Percentiles rank a stretch among this genome's conserved stretches.
These are phyloP conservation scores for Epichloe sp. DNA, from an alignment of 2,329 filamentous ascomycete species.

Conservation along the genomic window DNA sequence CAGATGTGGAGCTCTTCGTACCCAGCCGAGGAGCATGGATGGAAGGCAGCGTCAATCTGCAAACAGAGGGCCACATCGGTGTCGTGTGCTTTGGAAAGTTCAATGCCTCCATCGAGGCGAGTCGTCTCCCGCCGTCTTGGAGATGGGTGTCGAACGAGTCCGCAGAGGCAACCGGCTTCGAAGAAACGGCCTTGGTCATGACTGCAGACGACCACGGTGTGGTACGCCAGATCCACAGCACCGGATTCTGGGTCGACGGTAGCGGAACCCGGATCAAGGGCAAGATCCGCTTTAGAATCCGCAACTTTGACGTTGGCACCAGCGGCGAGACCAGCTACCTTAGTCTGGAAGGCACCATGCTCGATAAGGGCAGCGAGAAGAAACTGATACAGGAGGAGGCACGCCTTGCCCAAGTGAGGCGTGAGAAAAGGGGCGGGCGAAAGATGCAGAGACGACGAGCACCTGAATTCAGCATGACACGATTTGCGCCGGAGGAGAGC, in stretches of 20 bases:
- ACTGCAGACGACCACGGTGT: slow-evolving; percentile 39
- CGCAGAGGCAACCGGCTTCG: slow-evolving; percentile 25
- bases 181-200: slow-evolving; percentile 27
- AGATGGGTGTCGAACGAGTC: slow-evolving; percentile 54
- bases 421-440: slow-evolving; percentile 21
- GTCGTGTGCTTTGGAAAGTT: slow-evolving; percentile 85
- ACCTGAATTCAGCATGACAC: slow-evolving; percentile 45
- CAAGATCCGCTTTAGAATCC: slow-evolving; percentile 62
- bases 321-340: slow-evolving; percentile 68
- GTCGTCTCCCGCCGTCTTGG: slow-evolving; percentile 66
- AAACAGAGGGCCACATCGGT: slow-evolving; percentile 80
- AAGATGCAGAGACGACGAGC: slow-evolving; percentile 22
- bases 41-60: slow-evolving; percentile 71
- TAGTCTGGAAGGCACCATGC: slow-evolving; percentile 79
- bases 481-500: slow-evolving; percentile 33
- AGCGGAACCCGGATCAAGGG: slow-evolving; percentile 57
- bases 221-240: slow-evolving; percentile 37
- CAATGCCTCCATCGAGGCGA: slow-evolving; percentile 73
- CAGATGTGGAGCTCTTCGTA: slow-evolving; percentile 72
- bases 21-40: slow-evolving; percentile 61
- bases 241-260: slow-evolving; percentile 64
- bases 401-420: slow-evolving; percentile 25
- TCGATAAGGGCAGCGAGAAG: slow-evolving; percentile 54
- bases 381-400: slow-evolving; percentile 33
- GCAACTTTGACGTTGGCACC: slow-evolving; percentile 69